These are phyloP conservation scores for Hansenula lynferdii DNA, from an alignment of 1,139 yeast species.

Conservation along the genomic window DNA sequence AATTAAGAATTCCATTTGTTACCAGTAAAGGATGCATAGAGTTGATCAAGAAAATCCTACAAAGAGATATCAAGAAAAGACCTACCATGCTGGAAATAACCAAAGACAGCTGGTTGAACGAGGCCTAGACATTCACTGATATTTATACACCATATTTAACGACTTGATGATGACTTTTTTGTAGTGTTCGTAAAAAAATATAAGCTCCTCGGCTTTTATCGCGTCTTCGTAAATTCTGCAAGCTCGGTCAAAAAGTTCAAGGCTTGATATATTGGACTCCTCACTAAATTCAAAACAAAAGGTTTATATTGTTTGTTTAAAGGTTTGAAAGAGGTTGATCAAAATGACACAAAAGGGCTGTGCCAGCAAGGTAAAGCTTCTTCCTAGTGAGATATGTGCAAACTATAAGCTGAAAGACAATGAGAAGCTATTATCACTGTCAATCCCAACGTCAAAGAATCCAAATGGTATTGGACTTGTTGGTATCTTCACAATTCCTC, in stretches of 20 bases:
- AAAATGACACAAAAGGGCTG: too few relatives aligned
- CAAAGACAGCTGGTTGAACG: constrained; percentile 61
- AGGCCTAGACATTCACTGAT: not conserved
- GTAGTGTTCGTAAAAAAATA: not conserved
- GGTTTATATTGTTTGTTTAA: not conserved
- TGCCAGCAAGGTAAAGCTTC: constrained; percentile 7
- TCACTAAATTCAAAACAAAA: not conserved
- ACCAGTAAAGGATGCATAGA: constrained; percentile 54
- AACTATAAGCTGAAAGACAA: constrained; percentile 16
- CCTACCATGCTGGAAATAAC: constrained; percentile 71
- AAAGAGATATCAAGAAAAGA: constrained; percentile 56
- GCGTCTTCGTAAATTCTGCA: not conserved
- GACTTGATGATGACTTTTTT: not conserved
- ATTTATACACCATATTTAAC: not conserved
- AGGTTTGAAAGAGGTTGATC: not conserved
- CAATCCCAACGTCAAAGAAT: constrained; percentile 12
- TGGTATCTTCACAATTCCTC: constrained; percentile 29
- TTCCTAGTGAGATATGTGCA: constrained; percentile 16
- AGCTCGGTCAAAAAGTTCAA: constrained; percentile 1
- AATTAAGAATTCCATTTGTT: constrained; percentile 60
- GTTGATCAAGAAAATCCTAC: constrained; percentile 60
- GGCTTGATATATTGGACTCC: not conserved
- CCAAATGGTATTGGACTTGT: constrained; percentile 25
- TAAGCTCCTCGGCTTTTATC: not conserved
- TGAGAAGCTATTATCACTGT: constrained; percentile 18